Base-by-base conservation (phyloP, 257 asterid genomes). In the Orobanche coerulescens region DNA sequence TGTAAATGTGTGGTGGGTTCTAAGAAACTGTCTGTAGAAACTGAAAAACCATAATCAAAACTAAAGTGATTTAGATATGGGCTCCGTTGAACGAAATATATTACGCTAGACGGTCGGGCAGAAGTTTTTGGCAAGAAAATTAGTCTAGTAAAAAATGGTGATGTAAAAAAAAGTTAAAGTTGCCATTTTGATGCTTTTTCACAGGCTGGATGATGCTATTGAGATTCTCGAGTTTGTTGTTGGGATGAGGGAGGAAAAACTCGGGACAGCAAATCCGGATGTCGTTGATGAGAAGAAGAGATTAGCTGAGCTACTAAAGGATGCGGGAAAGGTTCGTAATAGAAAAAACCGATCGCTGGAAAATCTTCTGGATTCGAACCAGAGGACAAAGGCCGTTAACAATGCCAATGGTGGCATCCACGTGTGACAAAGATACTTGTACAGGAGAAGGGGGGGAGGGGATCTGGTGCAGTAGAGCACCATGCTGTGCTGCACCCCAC, bases 211-310 rank as follows among this genome's bases (percentile, higher is more conserved):
- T 57, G 96, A 90, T 72, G 97, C 97, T 20, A 90, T 87, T 25
- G 81, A 80, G 69, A 75, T 87, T 56, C 73, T 90, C 68, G 97
- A 90, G 80, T 76, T 81, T 57, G 74, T 90, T 9, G 97, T 90
- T 20, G 90, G 88, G 11, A 81, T 83, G 86, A 87, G 97, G 52
- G 97, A 90, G 79, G 97, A 90, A 74, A 90, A 87, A 85, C 95
- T 90, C 15, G 97, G 97, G 71, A 87, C 97, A 59, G 97, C 97
- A 26, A 90, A 90, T 81, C 96, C 97, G 42, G 96, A 90, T 0
- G 91, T 90, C 28, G 91, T 81, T 6, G 97, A 90, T 20, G 97
- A 90, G 75, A 90, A 85, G 79, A 90, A 74, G 84, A 84, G 97
- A 82, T 44, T 90, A 77, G 84, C 82, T 0, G 96, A 87, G 80